phyloP scores from a whole-genome alignment of 495 filamentous ascomycete genomes.

The Penicillium longicatenatum region DNA sequence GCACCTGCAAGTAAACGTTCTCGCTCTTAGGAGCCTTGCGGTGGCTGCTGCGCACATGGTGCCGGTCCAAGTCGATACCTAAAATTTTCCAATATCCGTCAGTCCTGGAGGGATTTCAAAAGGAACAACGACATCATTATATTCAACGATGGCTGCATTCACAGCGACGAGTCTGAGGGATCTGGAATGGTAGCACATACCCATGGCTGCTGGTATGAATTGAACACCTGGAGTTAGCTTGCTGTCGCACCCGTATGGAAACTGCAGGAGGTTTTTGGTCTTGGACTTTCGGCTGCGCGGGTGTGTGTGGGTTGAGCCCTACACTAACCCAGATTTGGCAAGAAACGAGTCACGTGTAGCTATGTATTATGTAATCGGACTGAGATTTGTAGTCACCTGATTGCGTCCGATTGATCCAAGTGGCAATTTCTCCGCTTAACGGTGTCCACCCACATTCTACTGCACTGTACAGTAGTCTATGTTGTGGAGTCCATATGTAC shows the following conservation, averaged over 20 bases:
- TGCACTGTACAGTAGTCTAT: too few relatives aligned
- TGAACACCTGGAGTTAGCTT: constrained; percentile 48
- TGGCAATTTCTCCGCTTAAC: neutral
- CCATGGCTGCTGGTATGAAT: constrained; percentile 52
- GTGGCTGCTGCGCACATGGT: constrained; percentile 85
- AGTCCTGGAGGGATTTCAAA: neutral
- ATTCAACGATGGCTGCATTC: neutral
- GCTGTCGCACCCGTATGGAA: constrained; percentile 48
- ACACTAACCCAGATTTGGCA: constrained; percentile 36
- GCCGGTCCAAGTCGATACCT: constrained; percentile 72
- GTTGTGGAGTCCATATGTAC: neutral
- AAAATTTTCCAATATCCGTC: constrained; percentile 14
- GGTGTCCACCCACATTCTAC: neutral
- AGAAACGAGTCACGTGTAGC: neutral
- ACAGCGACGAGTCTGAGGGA: neutral
- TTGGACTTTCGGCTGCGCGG: constrained; percentile 47
- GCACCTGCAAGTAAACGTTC: constrained; percentile 95
- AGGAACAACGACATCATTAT: neutral
- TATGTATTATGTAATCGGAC: neutral
- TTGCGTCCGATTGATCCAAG: neutral
- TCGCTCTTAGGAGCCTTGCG: constrained; percentile 96
- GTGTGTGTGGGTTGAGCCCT: constrained; percentile 55
- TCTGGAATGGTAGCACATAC: constrained; percentile 33
- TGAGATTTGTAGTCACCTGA: neutral
- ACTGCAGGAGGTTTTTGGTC: constrained; percentile 48